Conservation (phyloP, 129 eudicot genomes). For the Silybum marianum region DNA sequence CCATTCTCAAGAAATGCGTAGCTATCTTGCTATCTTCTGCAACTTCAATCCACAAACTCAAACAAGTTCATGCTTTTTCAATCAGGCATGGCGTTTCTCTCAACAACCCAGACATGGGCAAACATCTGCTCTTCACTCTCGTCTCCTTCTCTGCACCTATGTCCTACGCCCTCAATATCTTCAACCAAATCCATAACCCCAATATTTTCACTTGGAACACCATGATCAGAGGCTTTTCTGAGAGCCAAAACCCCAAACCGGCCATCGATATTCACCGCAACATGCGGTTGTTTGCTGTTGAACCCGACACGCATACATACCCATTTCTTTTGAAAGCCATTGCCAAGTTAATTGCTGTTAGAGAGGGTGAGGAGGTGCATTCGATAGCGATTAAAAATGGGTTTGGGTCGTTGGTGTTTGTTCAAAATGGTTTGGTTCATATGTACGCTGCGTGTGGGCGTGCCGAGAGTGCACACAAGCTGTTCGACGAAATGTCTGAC, state of each 20-base stretch:
- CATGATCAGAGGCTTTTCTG: conserved; percentile 86
- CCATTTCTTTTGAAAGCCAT: conserved; percentile 81
- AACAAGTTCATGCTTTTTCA: conserved; percentile 84
- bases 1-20: conserved; percentile 67
- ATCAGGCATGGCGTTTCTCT: conserved; percentile 64
- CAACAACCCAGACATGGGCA: conserved; percentile 62
- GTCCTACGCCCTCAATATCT: conserved; percentile 62
- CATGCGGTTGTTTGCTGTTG: conserved; percentile 44
- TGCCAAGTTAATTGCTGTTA: conserved; percentile 51
- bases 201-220: conserved; percentile 85
- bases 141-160: conserved; percentile 68
- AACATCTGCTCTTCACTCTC: conserved; percentile 65
- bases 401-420: conserved; percentile 61
- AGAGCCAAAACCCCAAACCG: conserved; percentile 57
- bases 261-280: conserved; percentile 51
- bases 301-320: conserved; percentile 80
- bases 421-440: conserved; percentile 73
- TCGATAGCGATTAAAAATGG: conserved; percentile 53
- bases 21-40: conserved; percentile 71
- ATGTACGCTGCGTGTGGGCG: conserved; percentile 69
- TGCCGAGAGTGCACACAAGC: conserved; percentile 63
- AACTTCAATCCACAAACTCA: conserved; percentile 58
- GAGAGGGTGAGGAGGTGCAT: conserved; percentile 80
- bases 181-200: conserved; percentile 52
- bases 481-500: conserved; percentile 73